Percentiles rank a stretch among this genome's conserved stretches.
phyloP scores from a whole-genome alignment of 306 rosid genomes.

The Begonia fuchsioides region DNA sequence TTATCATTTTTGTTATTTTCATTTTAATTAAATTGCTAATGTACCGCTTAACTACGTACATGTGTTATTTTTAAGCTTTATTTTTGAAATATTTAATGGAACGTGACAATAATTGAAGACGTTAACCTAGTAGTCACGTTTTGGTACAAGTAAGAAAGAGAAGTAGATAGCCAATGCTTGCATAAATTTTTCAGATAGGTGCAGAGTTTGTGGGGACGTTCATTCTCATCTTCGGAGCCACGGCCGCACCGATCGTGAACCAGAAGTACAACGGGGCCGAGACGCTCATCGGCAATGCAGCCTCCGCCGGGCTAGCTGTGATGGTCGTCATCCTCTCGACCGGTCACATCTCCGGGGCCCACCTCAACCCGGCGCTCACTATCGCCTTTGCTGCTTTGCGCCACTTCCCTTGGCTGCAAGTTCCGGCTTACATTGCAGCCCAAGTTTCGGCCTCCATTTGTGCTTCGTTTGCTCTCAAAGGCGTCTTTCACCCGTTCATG shows the following conservation, averaged over 20 bases:
- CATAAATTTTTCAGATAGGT: conserved; percentile 8
- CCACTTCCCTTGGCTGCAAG: conserved; percentile 22
- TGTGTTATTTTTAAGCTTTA: no score
- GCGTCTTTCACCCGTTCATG: conserved; percentile 17
- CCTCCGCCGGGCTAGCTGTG: conserved; percentile 29
- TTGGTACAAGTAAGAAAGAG: no score
- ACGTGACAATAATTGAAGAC: no score
- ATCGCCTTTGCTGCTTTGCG: conserved; percentile 28
- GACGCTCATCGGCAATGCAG: conserved; percentile 21
- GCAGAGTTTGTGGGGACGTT: conserved; percentile 48
- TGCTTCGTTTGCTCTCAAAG: conserved; percentile 21
- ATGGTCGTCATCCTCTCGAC: conserved; percentile 20
- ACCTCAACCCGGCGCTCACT: conserved; percentile 48
- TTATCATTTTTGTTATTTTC: no score
- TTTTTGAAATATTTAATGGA: no score
- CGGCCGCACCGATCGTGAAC: conserved; percentile 25
- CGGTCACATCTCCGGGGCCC: conserved; percentile 48
- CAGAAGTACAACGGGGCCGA: conserved; percentile 16
- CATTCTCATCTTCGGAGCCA: conserved; percentile 30
- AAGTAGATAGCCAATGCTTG: no score
- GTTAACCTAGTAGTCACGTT: no score
- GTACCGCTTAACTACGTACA: no score
- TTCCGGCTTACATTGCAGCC: conserved; percentile 25
- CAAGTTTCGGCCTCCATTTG: conserved; percentile 25
- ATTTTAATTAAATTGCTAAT: no score